phyloP scores from a whole-genome alignment of 2,329 filamentous ascomycete species.

The Botryotinia narcissicola region DNA sequence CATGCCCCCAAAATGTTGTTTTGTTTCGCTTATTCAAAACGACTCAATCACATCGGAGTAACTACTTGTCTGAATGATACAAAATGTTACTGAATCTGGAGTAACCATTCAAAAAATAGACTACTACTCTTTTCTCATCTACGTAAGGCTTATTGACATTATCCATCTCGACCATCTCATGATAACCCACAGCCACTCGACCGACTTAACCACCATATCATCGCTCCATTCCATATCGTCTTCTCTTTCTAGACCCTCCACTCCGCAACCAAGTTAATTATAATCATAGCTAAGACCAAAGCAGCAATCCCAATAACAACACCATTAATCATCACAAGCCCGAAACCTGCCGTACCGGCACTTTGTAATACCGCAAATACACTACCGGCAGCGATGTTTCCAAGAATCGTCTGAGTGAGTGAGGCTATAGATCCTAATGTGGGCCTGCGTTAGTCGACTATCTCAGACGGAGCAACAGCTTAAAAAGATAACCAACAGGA shows the following conservation, averaged over 20 bases:
- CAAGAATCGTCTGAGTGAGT: not conserved
- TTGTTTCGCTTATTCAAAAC: not conserved
- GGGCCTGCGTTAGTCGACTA: not conserved
- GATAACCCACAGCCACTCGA: not conserved
- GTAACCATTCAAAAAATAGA: too few species aligned
- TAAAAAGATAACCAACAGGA: too few species aligned
- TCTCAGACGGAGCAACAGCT: fast-evolving
- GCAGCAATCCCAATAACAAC: not conserved
- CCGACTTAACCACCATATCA: not conserved
- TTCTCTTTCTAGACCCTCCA: not conserved
- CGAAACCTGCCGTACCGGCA: not conserved
- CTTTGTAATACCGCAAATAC: slow-evolving; percentile 1
- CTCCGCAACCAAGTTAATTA: not conserved
- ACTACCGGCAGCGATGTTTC: not conserved
- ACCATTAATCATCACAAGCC: not conserved
- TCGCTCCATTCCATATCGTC: not conserved
- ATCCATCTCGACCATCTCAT: not conserved
- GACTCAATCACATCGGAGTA: too few species aligned
- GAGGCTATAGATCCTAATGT: not conserved
- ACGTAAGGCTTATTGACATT: not conserved
- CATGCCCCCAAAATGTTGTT: not conserved
- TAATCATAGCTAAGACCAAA: not conserved
- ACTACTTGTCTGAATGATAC: not conserved
- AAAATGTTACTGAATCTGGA: not conserved
- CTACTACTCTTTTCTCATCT: not conserved